Evolutionary conservation across 2,329 filamentous ascomycete genomes (phyloP).

Genomic region (Colletotrichum endophyticum): DNA sequence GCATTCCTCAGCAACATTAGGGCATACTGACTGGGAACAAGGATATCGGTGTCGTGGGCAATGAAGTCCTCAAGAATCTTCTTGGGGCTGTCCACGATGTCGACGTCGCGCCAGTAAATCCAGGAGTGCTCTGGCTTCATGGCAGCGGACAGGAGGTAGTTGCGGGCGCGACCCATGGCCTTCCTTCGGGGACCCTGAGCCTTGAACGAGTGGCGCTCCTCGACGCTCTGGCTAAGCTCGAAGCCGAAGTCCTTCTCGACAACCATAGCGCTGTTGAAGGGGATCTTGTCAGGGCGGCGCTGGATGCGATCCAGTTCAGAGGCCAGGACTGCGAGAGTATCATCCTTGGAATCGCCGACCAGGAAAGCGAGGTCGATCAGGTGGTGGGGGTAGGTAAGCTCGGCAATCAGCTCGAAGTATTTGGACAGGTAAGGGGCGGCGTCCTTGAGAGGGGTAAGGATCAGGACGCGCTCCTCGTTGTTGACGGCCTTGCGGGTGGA

Average conservation of each 20-base stretch:
- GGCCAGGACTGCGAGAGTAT: slow-evolving; percentile 85
- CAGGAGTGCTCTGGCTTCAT: slow-evolving; percentile 94
- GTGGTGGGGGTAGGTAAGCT: slow-evolving; percentile 92
- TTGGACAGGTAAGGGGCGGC: slow-evolving; percentile 81
- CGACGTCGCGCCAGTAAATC: slow-evolving; percentile 98
- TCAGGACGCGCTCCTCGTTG: slow-evolving; percentile 87
- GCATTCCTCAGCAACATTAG: not conserved
- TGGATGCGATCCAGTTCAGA: slow-evolving; percentile 90
- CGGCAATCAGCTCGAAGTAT: slow-evolving; percentile 90
- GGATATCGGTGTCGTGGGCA: slow-evolving; percentile 87
- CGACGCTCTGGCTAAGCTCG: slow-evolving; percentile 75
- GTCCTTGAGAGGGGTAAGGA: slow-evolving; percentile 92
- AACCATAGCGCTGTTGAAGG: slow-evolving; percentile 85
- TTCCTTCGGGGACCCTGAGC: slow-evolving; percentile 91
- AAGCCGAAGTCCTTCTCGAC: slow-evolving; percentile 91
- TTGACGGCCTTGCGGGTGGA: slow-evolving; percentile 79
- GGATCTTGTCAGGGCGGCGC: slow-evolving; percentile 76
- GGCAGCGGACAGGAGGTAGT: slow-evolving; percentile 85
- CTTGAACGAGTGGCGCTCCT: slow-evolving; percentile 83
- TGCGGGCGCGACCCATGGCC: slow-evolving; percentile 87
- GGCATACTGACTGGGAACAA: slow-evolving; percentile 84
- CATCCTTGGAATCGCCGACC: slow-evolving; percentile 88
- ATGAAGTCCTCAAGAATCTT: slow-evolving; percentile 95
- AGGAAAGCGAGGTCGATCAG: slow-evolving; percentile 96
- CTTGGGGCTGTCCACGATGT: slow-evolving; percentile 88